phyloP scores from a whole-genome alignment of 2,329 filamentous ascomycete genomes.

The Xylaria sp. region DNA sequence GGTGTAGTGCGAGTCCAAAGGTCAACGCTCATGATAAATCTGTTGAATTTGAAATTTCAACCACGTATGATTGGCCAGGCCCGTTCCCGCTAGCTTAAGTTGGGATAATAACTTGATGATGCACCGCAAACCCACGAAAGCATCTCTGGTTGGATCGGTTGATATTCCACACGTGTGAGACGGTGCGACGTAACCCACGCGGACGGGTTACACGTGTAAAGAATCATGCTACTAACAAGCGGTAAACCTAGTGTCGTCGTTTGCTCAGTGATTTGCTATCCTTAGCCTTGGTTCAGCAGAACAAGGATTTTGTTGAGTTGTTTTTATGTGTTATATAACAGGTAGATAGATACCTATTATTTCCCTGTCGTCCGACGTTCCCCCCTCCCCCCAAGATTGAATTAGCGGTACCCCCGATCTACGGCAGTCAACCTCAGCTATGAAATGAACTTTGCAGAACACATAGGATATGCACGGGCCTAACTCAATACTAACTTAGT shows the following conservation, averaged over 20 bases:
- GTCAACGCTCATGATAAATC: background rate
- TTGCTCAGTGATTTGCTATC: background rate
- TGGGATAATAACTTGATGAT: constrained; percentile 11
- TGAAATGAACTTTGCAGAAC: too few species aligned
- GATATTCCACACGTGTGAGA: constrained; percentile 7
- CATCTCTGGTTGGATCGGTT: background rate
- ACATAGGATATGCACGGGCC: too few species aligned
- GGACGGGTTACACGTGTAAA: constrained; percentile 16
- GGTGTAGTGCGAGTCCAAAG: background rate
- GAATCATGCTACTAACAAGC: constrained; percentile 2
- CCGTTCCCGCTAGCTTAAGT: background rate
- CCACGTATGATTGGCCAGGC: background rate
- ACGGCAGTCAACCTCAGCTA: too few species aligned
- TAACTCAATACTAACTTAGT: too few species aligned
- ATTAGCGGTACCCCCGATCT: too few species aligned
- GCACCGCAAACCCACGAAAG: constrained; percentile 12
- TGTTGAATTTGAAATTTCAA: constrained; percentile 2
- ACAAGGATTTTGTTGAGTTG: too few species aligned
- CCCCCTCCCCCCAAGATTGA: too few species aligned
- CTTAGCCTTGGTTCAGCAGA: too few species aligned
- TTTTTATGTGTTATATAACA: too few species aligned
- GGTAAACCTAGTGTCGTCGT: background rate
- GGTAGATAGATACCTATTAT: too few species aligned
- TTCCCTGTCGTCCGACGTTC: too few species aligned
- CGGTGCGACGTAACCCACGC: constrained; percentile 19